A percentile compares a stretch with the other conserved stretches of the same genome.
These are phyloP conservation scores for Mycena vulgaris DNA, from an alignment of 768 basidiomycete genomes.

Conservation along the genomic window DNA sequence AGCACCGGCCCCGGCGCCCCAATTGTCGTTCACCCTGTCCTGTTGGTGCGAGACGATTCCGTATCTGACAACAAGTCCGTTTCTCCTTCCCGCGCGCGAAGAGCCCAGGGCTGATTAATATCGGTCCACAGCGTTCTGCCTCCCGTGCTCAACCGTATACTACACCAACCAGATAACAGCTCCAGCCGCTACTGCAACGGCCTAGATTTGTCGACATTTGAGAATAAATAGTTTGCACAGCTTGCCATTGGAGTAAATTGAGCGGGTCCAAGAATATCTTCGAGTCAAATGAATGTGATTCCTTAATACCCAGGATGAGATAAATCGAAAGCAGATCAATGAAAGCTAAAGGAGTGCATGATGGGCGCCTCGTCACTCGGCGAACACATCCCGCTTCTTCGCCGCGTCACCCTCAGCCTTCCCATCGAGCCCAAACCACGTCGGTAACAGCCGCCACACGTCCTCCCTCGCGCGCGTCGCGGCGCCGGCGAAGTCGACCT, in stretches of 20 bases:
- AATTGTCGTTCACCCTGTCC: slow-evolving; percentile 1
- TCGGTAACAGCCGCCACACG: slow-evolving; percentile 73
- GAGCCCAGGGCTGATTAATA: neutral
- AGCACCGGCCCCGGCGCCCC: neutral
- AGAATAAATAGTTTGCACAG: too few species aligned
- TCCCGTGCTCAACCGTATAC: slow-evolving; percentile 22
- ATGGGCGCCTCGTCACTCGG: neutral
- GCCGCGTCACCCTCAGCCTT: slow-evolving; percentile 2
- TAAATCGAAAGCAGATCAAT: slow-evolving; percentile 17
- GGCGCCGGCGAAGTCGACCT: slow-evolving; percentile 60
- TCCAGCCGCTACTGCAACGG: neutral
- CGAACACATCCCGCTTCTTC: slow-evolving; percentile 4
- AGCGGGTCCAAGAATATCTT: neutral
- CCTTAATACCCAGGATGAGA: slow-evolving; percentile 9
- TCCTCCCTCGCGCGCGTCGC: slow-evolving; percentile 66
- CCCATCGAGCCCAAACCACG: slow-evolving; percentile 71
- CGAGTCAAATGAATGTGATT: slow-evolving; percentile 31
- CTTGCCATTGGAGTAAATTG: too few species aligned
- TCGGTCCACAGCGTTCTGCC: slow-evolving; percentile 9
- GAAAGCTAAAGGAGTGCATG: slow-evolving; percentile 28
- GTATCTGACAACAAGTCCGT: slow-evolving; percentile 22
- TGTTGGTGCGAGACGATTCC: slow-evolving; percentile 30
- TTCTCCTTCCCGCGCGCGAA: neutral
- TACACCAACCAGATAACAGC: neutral
- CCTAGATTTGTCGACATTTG: too few species aligned